Evolutionary conservation across 139 green algal species (phyloP).

Genomic region (Gonium pectorale): DNA sequence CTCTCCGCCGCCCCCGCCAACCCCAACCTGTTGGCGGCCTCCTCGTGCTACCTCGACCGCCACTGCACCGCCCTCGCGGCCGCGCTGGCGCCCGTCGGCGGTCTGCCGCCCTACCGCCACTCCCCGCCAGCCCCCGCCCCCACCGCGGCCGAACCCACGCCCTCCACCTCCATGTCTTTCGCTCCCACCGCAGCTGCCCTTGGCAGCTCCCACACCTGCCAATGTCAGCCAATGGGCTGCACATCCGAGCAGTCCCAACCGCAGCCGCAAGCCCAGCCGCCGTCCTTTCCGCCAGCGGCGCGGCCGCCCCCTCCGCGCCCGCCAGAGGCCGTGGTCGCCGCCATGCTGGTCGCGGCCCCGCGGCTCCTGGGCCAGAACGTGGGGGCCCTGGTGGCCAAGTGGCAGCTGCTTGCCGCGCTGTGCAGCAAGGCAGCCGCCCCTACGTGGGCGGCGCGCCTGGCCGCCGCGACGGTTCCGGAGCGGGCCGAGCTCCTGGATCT

Average conservation of each 20-base stretch:
- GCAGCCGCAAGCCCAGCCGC: too few relatives aligned
- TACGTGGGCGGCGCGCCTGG: background rate
- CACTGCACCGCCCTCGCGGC: background rate
- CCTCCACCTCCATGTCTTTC: background rate
- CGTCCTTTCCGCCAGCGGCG: too few relatives aligned
- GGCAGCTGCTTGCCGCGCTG: background rate
- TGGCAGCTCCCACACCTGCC: background rate
- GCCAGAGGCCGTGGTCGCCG: slow-evolving; percentile 1
- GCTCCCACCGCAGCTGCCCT: background rate
- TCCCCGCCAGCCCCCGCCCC: background rate
- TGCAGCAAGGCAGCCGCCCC: background rate
- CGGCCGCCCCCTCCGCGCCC: too few relatives aligned
- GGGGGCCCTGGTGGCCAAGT: background rate
- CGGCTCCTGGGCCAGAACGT: background rate
- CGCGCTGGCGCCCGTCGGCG: background rate
- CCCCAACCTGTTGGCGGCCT: slow-evolving; percentile 36
- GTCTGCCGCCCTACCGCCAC: too few relatives aligned
- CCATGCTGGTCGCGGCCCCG: slow-evolving; percentile 11
- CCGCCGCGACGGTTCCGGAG: background rate
- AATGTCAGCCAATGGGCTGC: too few relatives aligned
- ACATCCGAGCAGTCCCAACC: too few relatives aligned
- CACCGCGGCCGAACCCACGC: background rate
- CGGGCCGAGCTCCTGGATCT: slow-evolving; percentile 1
- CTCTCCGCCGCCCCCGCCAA: background rate
- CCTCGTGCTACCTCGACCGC: slow-evolving; percentile 23